Evolutionary conservation across 140 eudicot genomes (phyloP), one percentile per base, ranked within the genome.

Genomic region (Erigeron philadelphicus): DNA sequence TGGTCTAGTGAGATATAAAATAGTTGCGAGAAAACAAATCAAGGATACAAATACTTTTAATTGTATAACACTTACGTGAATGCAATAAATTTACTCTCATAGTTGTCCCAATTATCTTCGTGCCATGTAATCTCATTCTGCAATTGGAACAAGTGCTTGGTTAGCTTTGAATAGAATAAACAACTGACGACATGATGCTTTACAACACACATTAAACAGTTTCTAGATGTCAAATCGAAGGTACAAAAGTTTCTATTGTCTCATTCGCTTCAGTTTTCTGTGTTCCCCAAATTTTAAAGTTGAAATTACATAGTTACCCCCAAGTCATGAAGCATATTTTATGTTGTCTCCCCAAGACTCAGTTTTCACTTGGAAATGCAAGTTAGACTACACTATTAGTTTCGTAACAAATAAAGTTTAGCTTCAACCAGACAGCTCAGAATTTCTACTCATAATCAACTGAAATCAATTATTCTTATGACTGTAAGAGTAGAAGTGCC

Each of bases 51-150:
- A 64, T 15, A 64, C 40, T 42, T 17, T 43, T 0, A 44, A 2
- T 1, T 7, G 10, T 42, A 44, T n/a, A 55, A 47, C 16, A 76
- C 66, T 86, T 86, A 92, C 98, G 96, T 92, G 64, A 88, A 89
- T 44, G 96, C 98, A 21, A 92, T 91, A 64, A 92, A 92, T 86
- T 78, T 92, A 78, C 96, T 88, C 82, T 88, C 96, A 38, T 64
- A 19, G 64, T 92, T 88, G 68, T 76, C 84, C 98, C 98, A 92
- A 72, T 92, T 83, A 83, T 92, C 87, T 81, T 88, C 98, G 53
- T 86, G 98, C 98, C 98, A 92, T 12, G 98, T 92, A 68, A 92
- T 92, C 54, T 88, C 95, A 11, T 78, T 75, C 98, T 92, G 85
- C 77, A 78, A 5, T 62, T 41, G 38, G 17, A 69, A 50, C 57